Evolutionary conservation across 2,329 filamentous ascomycete species (phyloP).

Genomic region (Alternaria postmessia): DNA sequence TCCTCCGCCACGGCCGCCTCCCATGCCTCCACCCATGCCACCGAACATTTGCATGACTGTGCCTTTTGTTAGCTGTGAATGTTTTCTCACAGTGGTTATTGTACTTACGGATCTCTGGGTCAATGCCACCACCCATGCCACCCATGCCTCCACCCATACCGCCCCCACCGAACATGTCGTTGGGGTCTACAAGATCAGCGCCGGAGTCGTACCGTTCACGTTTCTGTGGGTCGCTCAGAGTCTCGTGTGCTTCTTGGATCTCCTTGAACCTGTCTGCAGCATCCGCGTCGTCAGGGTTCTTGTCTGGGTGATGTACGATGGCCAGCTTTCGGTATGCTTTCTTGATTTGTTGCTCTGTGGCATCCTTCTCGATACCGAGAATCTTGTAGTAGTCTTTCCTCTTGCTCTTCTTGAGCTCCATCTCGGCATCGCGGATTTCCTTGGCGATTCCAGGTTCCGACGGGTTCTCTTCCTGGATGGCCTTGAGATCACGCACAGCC

Average conservation of each 20-base stretch:
- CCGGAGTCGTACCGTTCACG: slow-evolving; percentile 90
- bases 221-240: slow-evolving; percentile 92
- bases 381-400: slow-evolving; percentile 99
- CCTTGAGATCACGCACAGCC: slow-evolving; percentile 87
- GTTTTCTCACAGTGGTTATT: neutral
- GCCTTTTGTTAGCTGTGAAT: slow-evolving; percentile 13
- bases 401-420: slow-evolving; percentile 97
- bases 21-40: slow-evolving; percentile 60
- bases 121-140: slow-evolving; percentile 65
- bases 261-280: slow-evolving; percentile 97
- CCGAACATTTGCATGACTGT: slow-evolving; percentile 52
- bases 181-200: slow-evolving; percentile 86
- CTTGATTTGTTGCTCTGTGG: slow-evolving; percentile 86
- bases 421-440: slow-evolving; percentile 87
- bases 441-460: slow-evolving; percentile 80
- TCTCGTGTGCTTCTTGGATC: slow-evolving; percentile 96
- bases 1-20: slow-evolving; percentile 55
- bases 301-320: slow-evolving; percentile 94
- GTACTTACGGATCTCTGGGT: slow-evolving; percentile 46
- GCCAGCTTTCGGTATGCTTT: slow-evolving; percentile 96
- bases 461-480: slow-evolving; percentile 82
- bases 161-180: slow-evolving; percentile 79
- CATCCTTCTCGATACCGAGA: slow-evolving; percentile 85
- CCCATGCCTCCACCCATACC: slow-evolving; percentile 37
- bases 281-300: slow-evolving; percentile 86